Percentiles rank a stretch among this genome's conserved stretches.
phyloP scores from a whole-genome alignment of 257 asterid genomes.

The Nicotiana undulata region DNA sequence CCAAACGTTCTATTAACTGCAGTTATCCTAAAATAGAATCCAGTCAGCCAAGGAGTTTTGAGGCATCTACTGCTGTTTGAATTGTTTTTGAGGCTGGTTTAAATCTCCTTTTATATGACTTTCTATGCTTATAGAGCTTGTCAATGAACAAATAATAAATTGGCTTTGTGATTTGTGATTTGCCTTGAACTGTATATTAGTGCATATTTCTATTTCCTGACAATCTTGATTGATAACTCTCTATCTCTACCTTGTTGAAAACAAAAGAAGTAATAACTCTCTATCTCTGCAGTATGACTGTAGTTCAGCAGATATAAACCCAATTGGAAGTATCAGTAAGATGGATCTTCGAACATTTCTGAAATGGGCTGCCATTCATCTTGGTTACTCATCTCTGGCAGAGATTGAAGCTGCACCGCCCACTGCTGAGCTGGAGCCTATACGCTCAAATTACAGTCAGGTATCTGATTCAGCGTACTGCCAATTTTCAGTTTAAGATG shows the following conservation, averaged over 20 bases:
- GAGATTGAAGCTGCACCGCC: slow-evolving; percentile 95
- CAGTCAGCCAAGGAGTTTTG: not conserved
- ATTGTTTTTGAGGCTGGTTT: not conserved
- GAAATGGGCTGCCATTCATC: slow-evolving; percentile 83
- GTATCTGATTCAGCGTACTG: slow-evolving; percentile 20
- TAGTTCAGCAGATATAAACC: slow-evolving; percentile 97
- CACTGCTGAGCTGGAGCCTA: slow-evolving; percentile 91
- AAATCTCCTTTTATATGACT: not conserved
- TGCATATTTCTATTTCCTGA: not conserved
- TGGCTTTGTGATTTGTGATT: not conserved
- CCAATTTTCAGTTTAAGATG: slow-evolving; percentile 1
- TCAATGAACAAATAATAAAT: not conserved
- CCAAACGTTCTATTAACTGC: not conserved
- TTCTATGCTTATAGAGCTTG: not conserved
- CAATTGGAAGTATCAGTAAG: slow-evolving; percentile 93
- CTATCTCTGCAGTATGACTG: slow-evolving; percentile 73
- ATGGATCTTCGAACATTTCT: slow-evolving; percentile 74
- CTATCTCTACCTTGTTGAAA: slow-evolving; percentile 12
- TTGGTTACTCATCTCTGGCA: slow-evolving; percentile 79
- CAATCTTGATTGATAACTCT: not conserved
- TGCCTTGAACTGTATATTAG: not conserved
- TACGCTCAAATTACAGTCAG: slow-evolving; percentile 77
- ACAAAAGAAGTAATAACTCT: not conserved
- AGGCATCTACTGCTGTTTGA: not conserved
- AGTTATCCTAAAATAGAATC: not conserved